Base-by-base conservation (phyloP, 352 stramenopile species). In the Phytophthora parvispora region DNA sequence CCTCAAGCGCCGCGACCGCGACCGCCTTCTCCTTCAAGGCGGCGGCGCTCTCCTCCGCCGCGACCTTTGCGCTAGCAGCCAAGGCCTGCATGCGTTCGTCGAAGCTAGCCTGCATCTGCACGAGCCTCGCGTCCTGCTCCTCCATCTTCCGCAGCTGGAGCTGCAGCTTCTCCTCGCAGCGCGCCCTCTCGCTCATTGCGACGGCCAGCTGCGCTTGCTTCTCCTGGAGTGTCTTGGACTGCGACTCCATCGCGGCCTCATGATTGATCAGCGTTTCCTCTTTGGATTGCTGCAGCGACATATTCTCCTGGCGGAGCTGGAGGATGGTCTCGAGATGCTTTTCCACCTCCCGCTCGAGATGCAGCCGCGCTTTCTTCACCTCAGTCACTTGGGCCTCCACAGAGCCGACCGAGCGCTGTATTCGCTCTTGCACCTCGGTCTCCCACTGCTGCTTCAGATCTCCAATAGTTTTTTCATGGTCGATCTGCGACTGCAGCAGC, bases 371-470 rank as follows among this genome's bases (percentile, higher is more conserved):
- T 45, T 87, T 84, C 56, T 90, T 90, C 59, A 93, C 78, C 18
- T 91, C 89, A 0, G 78, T 80, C 4, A 94, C 67, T 67, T 95
- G 86, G 4, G 67, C 73, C 60, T 94, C 83, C 6, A 95, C 77
- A 0, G 72, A 75, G 1, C 68, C 64, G 1, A 94, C 73, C 0
- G 83, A 75, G 16, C 84, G 87, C 32, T 93, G 74, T 6, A 93
- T 70, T 4, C 86, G 77, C 18, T 91, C 74, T 53, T 89, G 70
- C 10, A 81, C 29, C 18, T 92, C 83, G 9, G 52, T 52, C 45
- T 93, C 86, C 64, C 72, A 87, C 22, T 90, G 75, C 47, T 74
- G 67, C 64, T 89, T 85, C 18, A 91, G 38, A 12, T 84, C 78
- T 18, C 70, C 73, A 13, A 93, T 47, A 6, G 69, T 67, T 32